Base-by-base conservation (phyloP, 2,329 filamentous ascomycete genomes). In the Fusarium dimerum region DNA sequence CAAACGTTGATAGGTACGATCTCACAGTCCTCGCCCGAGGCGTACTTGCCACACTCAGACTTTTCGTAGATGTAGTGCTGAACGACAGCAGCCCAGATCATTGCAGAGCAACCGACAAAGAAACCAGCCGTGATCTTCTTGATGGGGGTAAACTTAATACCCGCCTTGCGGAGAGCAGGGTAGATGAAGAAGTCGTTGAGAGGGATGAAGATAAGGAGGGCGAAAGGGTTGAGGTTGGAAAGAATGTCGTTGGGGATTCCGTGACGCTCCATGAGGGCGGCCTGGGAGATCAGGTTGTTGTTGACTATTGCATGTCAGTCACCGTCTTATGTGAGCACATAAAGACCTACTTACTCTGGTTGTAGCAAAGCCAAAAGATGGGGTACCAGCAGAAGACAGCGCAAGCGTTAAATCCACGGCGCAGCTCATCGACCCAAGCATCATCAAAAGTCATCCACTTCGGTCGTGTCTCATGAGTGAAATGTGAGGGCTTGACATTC, bases 361-460 rank as follows among this genome's bases (percentile, higher is more conserved):
- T 76, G 57, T 76, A 77, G 47, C 77, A 76, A 20, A 79, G 74
- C 79, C 79, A 84, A 65, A 78, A 84, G 32, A 85, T 79, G 2
- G 87, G 86, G 51, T 84, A 86, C 77, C 84, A 90, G 58, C 81
- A 67, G 68, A 89, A 92, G 7, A 90, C 87, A 41, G 81, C 76
- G 67, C 86, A 89, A 15, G 86, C 86, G 49, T 78, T 76, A 57
- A 89, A 78, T 9, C 87, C 88, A 71, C 88, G 84, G 41, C 78
- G 77, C 29, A 91, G 80, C 67, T 91, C 87, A 65, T 90, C 88
- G 38, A 92, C 88, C 87, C 87, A 92, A 17, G 81, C 82, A 60
- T 92, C 89, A 57, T 92, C 87, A 62, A 90, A 91, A 3, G 81
- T 87, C 86, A 92, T 92, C 86, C 87, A 91, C 1, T 62, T 59